Evolutionary conservation across 2,329 filamentous ascomycete genomes (phyloP), one percentile per base, ranked within the genome.

Genomic region (Claviceps lovelessii): DNA sequence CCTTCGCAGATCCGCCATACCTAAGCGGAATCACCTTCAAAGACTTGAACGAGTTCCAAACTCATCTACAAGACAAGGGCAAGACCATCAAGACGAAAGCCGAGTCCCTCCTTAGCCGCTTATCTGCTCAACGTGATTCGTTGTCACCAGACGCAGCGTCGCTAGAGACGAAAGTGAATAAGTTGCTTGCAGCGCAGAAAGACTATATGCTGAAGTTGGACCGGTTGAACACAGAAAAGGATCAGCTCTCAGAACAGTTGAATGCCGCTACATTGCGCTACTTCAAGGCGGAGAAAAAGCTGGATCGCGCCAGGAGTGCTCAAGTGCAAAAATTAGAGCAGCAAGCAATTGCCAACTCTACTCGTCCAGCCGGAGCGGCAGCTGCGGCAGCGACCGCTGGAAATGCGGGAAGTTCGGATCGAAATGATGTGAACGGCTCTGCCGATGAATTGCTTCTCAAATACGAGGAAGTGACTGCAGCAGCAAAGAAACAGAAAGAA

Each of bases 241-340:
- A 94, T 54, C 83, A 88, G 61, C 76, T 95, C 4, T 88, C 88
- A 49, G 87, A 93, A 63, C 86, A 91, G 58, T 76, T 97, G 23
- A 91, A 97, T 65, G 85, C 82, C 39, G 93, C 91, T 17, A 95
- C 90, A 5, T 76, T 95, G 56, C 82, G 93, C 60, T 97, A 95
- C 65, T 88, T 97, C 74, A 88, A 94, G 61, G 93, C 93, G 0
- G 93, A 98, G 68, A 94, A 95, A 73, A 93, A 90, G 67, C 76
- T 97, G 53, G 93, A 98, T 67, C 83, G 93, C 47, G 81, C 86
- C 29, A 91, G 88, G 69, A 98, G 93, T 65, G 74, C 83, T 17
- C 90, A 95, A 55, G 90, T 96, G 1, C 87, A 90, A 58, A 95
- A 95, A 67, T 72, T 98, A 57, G 93, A 97, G 67, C 86, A 89